Percentiles rank a stretch among this genome's conserved stretches.
These are phyloP conservation scores for Penicillium sumatraense DNA, from an alignment of 2,329 filamentous ascomycete genomes.

Conservation along the genomic window DNA sequence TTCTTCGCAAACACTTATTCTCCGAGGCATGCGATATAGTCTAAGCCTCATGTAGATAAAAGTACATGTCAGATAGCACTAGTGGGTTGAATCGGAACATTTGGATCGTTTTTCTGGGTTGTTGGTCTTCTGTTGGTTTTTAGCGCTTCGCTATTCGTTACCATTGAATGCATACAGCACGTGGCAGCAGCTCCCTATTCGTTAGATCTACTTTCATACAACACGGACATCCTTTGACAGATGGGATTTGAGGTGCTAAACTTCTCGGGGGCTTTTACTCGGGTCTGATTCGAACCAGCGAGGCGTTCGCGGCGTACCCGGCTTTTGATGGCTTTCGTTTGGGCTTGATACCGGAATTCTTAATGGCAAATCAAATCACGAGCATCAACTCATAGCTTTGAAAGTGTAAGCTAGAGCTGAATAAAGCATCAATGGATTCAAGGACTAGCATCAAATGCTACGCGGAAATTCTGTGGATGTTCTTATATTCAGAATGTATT, in stretches of 20 bases:
- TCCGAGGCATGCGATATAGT: neutral
- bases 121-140: neutral
- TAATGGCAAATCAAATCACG: neutral
- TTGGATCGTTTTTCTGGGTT: neutral
- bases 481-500: neutral
- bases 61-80: neutral
- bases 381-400: no score
- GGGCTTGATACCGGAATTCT: neutral
- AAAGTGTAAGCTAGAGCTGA: no score
- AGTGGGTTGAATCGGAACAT: neutral
- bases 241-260: neutral
- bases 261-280: neutral
- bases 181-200: neutral
- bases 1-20: neutral
- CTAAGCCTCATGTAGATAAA: neutral
- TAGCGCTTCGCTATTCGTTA: neutral
- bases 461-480: neutral
- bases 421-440: no score
- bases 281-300: neutral
- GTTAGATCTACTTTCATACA: neutral
- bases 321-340: neutral
- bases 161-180: neutral
- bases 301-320: neutral
- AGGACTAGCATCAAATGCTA: no score
- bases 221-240: neutral